Evolutionary conservation across 2,329 filamentous ascomycete species (phyloP), one percentile per base, ranked within the genome.

Genomic region (Aspergillus thermomutatus): DNA sequence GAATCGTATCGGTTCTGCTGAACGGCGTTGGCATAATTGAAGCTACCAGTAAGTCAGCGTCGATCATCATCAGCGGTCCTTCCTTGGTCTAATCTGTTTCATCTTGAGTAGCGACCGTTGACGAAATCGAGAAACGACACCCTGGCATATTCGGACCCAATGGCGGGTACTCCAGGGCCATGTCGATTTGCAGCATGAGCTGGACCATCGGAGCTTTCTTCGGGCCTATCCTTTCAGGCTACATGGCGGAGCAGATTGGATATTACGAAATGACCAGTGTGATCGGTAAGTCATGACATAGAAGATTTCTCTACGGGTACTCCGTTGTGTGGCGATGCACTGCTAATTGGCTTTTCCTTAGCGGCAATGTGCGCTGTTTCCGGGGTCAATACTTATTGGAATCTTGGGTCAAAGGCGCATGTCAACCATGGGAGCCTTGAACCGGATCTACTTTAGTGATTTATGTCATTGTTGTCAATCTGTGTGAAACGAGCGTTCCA

Each of bases 1-100:
- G 70, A 1, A 49, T 65, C 10, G 55, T 63, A 6, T 66, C 63
- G 2, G 65, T 62, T 47, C 48, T 70, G 10, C 54, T 69, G 26
- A 67, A 69, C 47, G 69, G 69, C 1, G 62, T 66, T 19, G 69
- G 66, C 3, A 64, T 62, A 9, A 61, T 70, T 21, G 70, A 72
- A 53, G 65, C 67, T 31, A 69, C 66, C 17, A 50, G 70, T 72
- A 60, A 59, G 69, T 59, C 10, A 3, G n/a, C 6, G 11, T 41
- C 17, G 4, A 17, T 25, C 43, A 17, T 25, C 43, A 14, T 26
- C 21, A 3, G 9, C 11, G 11, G 11, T 43, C n/a, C 5, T 27
- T 14, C 23, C 26, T 57, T 23, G 19, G 25, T 23, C 31, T 53
- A 50, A 34, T 23, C 46, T 21, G 23, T n/a, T 31, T 26, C 27